Base-by-base conservation (phyloP, 306 rosid genomes). In the Arachis stenosperma region DNA sequence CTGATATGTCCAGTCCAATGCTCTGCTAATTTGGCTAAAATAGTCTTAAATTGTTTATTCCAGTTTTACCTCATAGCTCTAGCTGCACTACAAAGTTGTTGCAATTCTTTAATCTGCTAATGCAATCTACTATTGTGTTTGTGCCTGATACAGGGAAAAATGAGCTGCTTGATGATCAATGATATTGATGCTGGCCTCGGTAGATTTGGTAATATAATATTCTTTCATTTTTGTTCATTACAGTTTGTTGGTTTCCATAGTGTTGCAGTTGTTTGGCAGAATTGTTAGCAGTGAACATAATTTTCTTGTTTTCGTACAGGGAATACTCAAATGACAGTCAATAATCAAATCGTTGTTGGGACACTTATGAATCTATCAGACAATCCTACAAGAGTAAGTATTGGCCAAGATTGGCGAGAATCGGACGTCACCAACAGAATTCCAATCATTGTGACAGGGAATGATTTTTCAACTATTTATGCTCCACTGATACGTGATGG, bases 401-500 rank as follows among this genome's bases (percentile, higher is more conserved):
- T 89, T 57, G 98, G 98, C 57, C 98, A 93, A 89, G 74, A 89
- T 61, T 93, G 98, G 98, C 90, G 91, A 71, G 94, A 84, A 66
- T 59, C 88, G 22, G 98, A 93, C 85, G 15, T 82, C 60, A 86
- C 90, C 48, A 74, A 91, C 84, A 89, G 98, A 85, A 66, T 93
- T 79, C 97, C 98, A 14, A 80, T 93, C 84, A 91, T 93, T 79
- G 90, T 89, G 68, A 93, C 97, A n/a, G 97, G 98, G 77, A 93
- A 93, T 73, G 98, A 93, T 79, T 86, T 91, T 65, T 91, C 98
- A 74, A 93, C 93, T 47, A 86, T 93, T 39, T 93, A 93, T 85
- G 98, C 98, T 64, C 98, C 98, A 58, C 75, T 93, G 81, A 88
- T 93, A 74, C 98, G 98, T 3, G 98, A 91, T 81, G 98, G 98